phyloP scores from a whole-genome alignment of 768 basidiomycete genomes.

The Cystofilobasidium bisporidii region DNA sequence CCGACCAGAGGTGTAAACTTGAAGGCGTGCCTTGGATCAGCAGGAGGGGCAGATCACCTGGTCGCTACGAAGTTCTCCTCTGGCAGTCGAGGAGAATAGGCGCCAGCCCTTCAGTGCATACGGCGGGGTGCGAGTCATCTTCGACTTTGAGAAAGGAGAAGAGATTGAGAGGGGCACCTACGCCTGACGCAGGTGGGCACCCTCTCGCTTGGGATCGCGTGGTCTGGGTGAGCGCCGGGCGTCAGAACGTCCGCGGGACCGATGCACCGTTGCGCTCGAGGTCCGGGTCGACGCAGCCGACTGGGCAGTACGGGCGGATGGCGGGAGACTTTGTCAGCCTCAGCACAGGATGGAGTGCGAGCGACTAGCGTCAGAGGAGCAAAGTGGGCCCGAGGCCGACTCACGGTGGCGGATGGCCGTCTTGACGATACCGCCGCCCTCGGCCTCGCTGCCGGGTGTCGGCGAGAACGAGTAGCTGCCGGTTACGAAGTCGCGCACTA shows the following conservation, averaged over 20 bases:
- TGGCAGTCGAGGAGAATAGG: not conserved
- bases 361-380: not conserved
- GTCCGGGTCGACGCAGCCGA: constrained; percentile 52
- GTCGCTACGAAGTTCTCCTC: not conserved
- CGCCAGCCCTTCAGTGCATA: too few species aligned
- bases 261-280: constrained; percentile 50
- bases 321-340: not conserved
- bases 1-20: constrained; percentile 43
- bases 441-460: constrained; percentile 15
- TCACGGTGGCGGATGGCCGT: constrained; percentile 54
- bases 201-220: not conserved
- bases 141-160: too few species aligned
- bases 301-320: too few species aligned
- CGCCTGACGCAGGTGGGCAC: not conserved
- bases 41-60: too few species aligned
- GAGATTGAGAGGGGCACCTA: too few species aligned
- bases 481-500: constrained; percentile 49
- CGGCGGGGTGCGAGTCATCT: too few species aligned
- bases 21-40: constrained; percentile 79
- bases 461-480: constrained; percentile 74
- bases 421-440: constrained; percentile 52
- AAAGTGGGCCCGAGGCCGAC: not conserved
- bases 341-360: not conserved
- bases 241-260: constrained; percentile 58
- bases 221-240: not conserved